phyloP scores from a whole-genome alignment of 2,329 filamentous ascomycete genomes.

The Parasarocladium wereldwijsianum region DNA sequence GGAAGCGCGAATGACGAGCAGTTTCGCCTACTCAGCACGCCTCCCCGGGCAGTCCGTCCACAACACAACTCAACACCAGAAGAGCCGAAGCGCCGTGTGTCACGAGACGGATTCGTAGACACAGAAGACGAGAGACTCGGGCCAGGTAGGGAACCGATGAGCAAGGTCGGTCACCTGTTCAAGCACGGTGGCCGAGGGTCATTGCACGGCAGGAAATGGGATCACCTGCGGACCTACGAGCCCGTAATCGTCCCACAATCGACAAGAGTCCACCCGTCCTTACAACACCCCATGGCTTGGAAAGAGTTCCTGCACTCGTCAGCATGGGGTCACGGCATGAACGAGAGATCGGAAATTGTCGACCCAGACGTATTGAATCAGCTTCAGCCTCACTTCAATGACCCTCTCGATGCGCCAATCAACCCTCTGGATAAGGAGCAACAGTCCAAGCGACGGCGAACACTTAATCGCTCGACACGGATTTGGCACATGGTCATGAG shows the following conservation, averaged over 20 bases:
- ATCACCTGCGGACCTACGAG: constrained; percentile 42
- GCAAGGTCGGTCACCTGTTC: constrained; percentile 30
- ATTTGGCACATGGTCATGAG: constrained; percentile 57
- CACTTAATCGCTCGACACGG: constrained; percentile 31
- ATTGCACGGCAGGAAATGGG: constrained; percentile 37
- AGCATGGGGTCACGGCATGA: constrained; percentile 29
- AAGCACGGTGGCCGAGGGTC: constrained; percentile 28
- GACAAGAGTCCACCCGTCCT: constrained; percentile 6
- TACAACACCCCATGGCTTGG: constrained; percentile 32
- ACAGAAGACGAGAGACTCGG: constrained; percentile 22
- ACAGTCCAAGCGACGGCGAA: constrained; percentile 15
- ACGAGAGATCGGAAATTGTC: constrained; percentile 34
- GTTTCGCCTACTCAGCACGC: constrained; percentile 22
- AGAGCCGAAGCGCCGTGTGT: constrained; percentile 26
- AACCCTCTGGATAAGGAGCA: constrained; percentile 14
- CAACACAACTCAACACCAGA: constrained; percentile 27
- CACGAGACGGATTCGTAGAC: constrained; percentile 31
- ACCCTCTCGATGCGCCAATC: constrained; percentile 17
- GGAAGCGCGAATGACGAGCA: constrained; percentile 23
- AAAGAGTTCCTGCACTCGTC: constrained; percentile 38
- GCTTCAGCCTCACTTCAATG: constrained; percentile 32
- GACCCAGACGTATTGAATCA: constrained; percentile 27
- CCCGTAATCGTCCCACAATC: constrained; percentile 37
- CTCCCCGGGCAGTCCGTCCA: constrained; percentile 21
- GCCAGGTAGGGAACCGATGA: constrained; percentile 17